These are phyloP conservation scores for Endogone sp. DNA, from an alignment of 192 early-diverging fungal genomes.

Conservation along the genomic window DNA sequence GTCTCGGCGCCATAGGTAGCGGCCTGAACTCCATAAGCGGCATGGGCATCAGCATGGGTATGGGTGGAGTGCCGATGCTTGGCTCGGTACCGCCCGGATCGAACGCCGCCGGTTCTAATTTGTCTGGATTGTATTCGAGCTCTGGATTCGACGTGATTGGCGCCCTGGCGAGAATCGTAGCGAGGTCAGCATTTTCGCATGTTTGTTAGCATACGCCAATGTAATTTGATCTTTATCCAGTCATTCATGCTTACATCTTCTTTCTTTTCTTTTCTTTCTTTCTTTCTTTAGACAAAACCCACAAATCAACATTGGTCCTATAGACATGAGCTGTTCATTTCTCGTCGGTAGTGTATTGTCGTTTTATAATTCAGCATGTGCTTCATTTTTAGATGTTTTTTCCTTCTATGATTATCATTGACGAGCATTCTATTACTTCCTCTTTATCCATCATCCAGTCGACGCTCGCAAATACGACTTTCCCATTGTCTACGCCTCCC, in stretches of 20 bases:
- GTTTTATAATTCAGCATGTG: too few species aligned
- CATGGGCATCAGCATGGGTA: neutral
- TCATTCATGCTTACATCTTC: too few species aligned
- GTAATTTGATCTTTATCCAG: conserved; percentile 7
- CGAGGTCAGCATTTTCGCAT: conserved; percentile 11
- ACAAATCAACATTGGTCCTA: conserved; percentile 51
- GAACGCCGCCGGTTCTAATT: neutral
- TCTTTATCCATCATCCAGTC: neutral
- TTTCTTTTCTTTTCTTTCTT: neutral
- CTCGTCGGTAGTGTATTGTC: conserved; percentile 35
- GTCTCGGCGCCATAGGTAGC: neutral
- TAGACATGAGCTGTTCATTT: conserved; percentile 54
- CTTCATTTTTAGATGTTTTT: neutral
- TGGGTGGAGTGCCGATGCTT: neutral
- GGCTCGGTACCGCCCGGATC: neutral
- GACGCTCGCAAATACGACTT: conserved; percentile 41
- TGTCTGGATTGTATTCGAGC: conserved; percentile 40
- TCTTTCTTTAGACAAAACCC: conserved; percentile 41
- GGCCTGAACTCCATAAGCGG: neutral
- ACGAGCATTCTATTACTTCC: neutral
- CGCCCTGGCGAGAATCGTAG: conserved; percentile 23
- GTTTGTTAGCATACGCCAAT: neutral
- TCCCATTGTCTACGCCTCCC: conserved; percentile 62
- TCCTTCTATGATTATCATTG: neutral
- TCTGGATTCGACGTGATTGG: conserved; percentile 48